A percentile compares a stretch with the other conserved stretches of the same genome.
These are phyloP conservation scores for Venturiaceae sp. DNA, from an alignment of 2,329 filamentous ascomycete genomes.

Conservation along the genomic window DNA sequence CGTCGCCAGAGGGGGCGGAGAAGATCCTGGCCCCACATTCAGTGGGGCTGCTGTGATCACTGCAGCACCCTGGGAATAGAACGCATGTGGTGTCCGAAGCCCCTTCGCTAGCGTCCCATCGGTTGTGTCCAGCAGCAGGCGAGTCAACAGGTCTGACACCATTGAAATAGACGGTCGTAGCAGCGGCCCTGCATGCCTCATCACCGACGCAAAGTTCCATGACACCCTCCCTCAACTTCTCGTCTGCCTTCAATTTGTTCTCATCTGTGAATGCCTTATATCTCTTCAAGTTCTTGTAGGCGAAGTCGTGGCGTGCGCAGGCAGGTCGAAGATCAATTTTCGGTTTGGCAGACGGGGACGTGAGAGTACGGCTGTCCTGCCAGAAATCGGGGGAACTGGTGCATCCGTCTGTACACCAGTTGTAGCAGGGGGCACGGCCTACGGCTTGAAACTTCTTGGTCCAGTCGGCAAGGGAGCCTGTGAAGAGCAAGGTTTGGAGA, in stretches of 20 bases:
- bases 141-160: background rate
- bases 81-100: background rate
- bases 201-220: background rate
- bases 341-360: background rate
- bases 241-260: background rate
- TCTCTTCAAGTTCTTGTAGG: constrained; percentile 8
- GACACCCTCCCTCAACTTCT: constrained; percentile 5
- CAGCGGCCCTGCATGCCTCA: background rate
- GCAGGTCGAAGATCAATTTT: constrained; percentile 1
- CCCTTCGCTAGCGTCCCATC: background rate
- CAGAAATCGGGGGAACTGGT: background rate
- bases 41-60: background rate
- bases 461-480: background rate
- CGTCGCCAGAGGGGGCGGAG: background rate
- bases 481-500: background rate
- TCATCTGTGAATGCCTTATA: constrained; percentile 1
- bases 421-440: constrained; percentile 4
- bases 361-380: background rate
- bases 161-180: background rate
- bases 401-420: background rate
- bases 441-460: background rate
- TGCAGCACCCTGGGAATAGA: background rate
- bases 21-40: background rate
- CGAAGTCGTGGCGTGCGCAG: constrained; percentile 11
- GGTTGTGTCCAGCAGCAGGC: background rate